Evolutionary conservation across 192 early-diverging fungal species (phyloP).

Genomic region (Phycomyces nitens): DNA sequence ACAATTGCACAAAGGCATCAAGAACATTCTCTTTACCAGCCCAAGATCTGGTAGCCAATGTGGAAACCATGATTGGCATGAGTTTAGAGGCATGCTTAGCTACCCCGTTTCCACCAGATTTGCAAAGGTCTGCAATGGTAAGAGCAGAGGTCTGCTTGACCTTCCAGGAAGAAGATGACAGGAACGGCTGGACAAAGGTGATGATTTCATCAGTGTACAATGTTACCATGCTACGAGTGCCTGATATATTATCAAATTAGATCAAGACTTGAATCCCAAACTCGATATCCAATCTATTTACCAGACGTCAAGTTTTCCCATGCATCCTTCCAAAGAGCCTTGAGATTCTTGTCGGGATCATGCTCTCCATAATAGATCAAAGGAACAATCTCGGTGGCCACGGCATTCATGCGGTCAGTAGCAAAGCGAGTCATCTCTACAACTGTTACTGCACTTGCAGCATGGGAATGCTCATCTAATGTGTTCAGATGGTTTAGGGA

Average conservation of each 20-base stretch:
- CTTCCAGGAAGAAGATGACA: slow-evolving; percentile 70
- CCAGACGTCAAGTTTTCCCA: slow-evolving; percentile 77
- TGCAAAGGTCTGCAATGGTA: slow-evolving; percentile 60
- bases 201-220: slow-evolving; percentile 67
- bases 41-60: slow-evolving; percentile 71
- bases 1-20: slow-evolving; percentile 53
- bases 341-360: slow-evolving; percentile 55
- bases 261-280: neutral
- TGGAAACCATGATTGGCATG: slow-evolving; percentile 59
- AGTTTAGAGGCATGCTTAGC: slow-evolving; percentile 41
- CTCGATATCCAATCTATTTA: slow-evolving; percentile 5
- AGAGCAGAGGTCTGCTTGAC: slow-evolving; percentile 71
- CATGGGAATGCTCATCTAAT: slow-evolving; percentile 67
- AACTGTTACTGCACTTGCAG: slow-evolving; percentile 59
- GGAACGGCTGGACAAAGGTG: slow-evolving; percentile 43
- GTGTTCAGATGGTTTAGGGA: too few relatives aligned
- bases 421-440: slow-evolving; percentile 71
- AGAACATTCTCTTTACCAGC: slow-evolving; percentile 78
- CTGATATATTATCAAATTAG: slow-evolving; percentile 12
- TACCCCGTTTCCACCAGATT: slow-evolving; percentile 45
- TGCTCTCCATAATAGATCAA: slow-evolving; percentile 66
- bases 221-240: slow-evolving; percentile 54
- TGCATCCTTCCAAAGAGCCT: slow-evolving; percentile 62
- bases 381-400: slow-evolving; percentile 61
- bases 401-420: slow-evolving; percentile 50